Evolutionary conservation across 1,139 yeast species (phyloP), one percentile per base, ranked within the genome.

Genomic region (Geotrichum cucujoidarum): DNA sequence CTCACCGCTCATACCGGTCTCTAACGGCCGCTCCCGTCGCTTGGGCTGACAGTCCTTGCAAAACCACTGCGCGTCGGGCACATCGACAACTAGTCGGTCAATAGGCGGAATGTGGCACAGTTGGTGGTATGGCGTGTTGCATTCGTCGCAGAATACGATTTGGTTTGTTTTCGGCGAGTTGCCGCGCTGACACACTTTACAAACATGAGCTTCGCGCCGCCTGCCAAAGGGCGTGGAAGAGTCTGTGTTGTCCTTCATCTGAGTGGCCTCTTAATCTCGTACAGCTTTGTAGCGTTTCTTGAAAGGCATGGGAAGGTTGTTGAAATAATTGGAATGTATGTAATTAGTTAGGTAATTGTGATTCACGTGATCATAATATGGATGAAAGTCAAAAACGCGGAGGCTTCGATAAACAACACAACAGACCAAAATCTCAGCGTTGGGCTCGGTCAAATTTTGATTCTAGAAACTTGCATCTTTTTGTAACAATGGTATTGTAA

Each of bases 51-150:
- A 71, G 38, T 66, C 66, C 42, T 60, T 59, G 55, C 75, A 71
- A 54, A 66, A 69, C 74, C 74, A 71, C 54, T 68, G 69, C 3
- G 72, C 72, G 45, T 70, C 74, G 1, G 71, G 68, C n/a, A 70
- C 67, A 35, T 68, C 72, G 5, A 71, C 69, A 17, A 67, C 68
- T n/a, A 69, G 60, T 14, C 71, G 57, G 45, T 69, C 74, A 30
- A 71, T 67, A 10, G 64, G 67, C 14, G 74, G 74, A n/a, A 59
- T 59, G 56, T 71, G 74, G 53, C 74, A 70, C 17, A 69, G 59
- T 51, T 71, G 72, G 47, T 70, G 74, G 52, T 67, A 70, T 1
- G 74, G 72, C 6, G 69, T 65, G 36, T 64, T 61, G 58, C 74
- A 70, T 35, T 69, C 71, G 53, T 67, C 71, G 52, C 74, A 70